Percentiles rank a stretch among this genome's conserved stretches.
These are phyloP conservation scores for Yamadazyma oceani DNA, from an alignment of 1,139 yeast genomes.

Conservation along the genomic window DNA sequence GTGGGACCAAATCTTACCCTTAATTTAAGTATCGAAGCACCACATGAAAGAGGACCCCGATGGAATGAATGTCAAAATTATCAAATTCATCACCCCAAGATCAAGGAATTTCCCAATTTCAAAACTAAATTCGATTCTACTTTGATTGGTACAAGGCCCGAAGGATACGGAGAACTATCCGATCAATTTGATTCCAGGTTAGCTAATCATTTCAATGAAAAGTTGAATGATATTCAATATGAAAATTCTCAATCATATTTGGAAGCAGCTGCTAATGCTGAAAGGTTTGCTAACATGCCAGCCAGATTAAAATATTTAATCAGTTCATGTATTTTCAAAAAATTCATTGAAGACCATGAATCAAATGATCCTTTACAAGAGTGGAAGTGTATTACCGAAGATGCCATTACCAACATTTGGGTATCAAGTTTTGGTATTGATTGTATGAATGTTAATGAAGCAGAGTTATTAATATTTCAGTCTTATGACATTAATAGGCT, in stretches of 20 bases:
- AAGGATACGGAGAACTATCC: constrained; percentile 7
- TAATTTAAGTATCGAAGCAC: constrained; percentile 32
- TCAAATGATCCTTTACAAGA: constrained; percentile 20
- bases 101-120: constrained; percentile 48
- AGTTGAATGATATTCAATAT: constrained; percentile 30
- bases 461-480: constrained; percentile 45
- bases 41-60: constrained; percentile 44
- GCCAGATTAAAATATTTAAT: constrained; percentile 47
- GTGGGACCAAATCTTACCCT: constrained; percentile 14
- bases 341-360: constrained; percentile 30
- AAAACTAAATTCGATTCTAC: constrained; percentile 38
- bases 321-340: constrained; percentile 51
- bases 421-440: constrained; percentile 53
- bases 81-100: constrained; percentile 43
- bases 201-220: constrained; percentile 7
- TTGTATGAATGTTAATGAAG: constrained; percentile 53
- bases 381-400: constrained; percentile 60
- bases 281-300: constrained; percentile 48
- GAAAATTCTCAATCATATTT: constrained; percentile 33
- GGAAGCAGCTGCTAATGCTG: constrained; percentile 28
- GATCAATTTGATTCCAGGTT: constrained; percentile 2
- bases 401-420: constrained; percentile 53
- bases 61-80: constrained; percentile 52
- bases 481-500: constrained; percentile 35
- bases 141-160: constrained; percentile 18